A percentile compares a stretch with the other conserved stretches of the same genome.
These are phyloP conservation scores for Trichothecium sympodiale DNA, from an alignment of 2,329 filamentous ascomycete species.

Conservation along the genomic window DNA sequence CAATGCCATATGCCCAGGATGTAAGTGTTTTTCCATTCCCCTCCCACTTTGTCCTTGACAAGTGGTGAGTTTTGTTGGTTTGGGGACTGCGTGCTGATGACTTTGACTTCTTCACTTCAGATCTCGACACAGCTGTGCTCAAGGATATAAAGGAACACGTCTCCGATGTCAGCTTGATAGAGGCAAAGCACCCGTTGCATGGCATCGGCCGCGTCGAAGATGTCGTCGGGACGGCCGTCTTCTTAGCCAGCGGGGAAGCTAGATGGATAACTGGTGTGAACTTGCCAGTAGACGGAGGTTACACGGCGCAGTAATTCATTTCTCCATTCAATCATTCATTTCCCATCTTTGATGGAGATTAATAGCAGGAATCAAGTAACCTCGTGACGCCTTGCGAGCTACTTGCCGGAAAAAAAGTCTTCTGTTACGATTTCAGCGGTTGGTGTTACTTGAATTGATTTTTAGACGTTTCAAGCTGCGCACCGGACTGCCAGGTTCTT, in stretches of 20 bases:
- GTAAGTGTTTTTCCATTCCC: conserved; percentile 5
- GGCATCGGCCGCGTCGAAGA: conserved; percentile 15
- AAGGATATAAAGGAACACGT: conserved; percentile 10
- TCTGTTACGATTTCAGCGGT: too few species aligned
- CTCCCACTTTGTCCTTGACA: not conserved
- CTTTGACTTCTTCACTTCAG: too few species aligned
- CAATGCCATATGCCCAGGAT: conserved; percentile 44
- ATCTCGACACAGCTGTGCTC: conserved; percentile 15
- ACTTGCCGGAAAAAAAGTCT: too few species aligned
- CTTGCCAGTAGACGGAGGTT: conserved; percentile 28
- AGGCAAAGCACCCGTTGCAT: conserved; percentile 13
- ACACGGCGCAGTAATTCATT: conserved; percentile 17
- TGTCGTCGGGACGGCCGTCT: conserved; percentile 21
- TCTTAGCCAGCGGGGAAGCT: conserved; percentile 25
- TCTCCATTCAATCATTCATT: too few species aligned
- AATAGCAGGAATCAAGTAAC: too few species aligned
- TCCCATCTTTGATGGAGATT: too few species aligned
- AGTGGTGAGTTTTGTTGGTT: not conserved
- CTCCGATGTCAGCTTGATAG: conserved; percentile 8
- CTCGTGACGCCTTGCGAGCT: too few species aligned
- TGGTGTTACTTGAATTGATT: too few species aligned
- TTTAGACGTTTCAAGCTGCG: too few species aligned
- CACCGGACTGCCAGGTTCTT: too few species aligned
- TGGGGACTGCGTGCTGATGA: too few species aligned
- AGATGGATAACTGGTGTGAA: conserved; percentile 29